A percentile compares a stretch with the other conserved stretches of the same genome.
phyloP scores from a whole-genome alignment of 768 basidiomycete genomes.

The Boletus speciosus region DNA sequence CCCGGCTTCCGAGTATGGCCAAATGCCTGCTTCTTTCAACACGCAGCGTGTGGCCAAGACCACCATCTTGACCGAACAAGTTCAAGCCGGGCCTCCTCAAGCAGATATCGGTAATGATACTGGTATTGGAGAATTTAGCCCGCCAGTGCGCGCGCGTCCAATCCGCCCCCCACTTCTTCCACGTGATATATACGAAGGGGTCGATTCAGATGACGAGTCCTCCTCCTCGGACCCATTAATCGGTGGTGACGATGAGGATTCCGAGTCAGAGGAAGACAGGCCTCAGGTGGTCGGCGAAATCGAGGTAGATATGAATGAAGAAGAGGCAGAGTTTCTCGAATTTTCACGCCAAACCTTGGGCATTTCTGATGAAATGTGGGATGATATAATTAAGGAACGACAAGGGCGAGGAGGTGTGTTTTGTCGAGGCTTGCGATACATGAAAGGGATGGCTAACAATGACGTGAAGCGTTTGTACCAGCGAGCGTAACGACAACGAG shows the following conservation, averaged over 20 bases:
- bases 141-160: slow-evolving; percentile 35
- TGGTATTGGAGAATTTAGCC: background rate
- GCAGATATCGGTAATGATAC: slow-evolving; percentile 6
- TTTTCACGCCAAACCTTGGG: slow-evolving; percentile 92
- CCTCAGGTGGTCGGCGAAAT: slow-evolving; percentile 81
- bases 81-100: slow-evolving; percentile 23
- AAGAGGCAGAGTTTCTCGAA: slow-evolving; percentile 92
- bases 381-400: slow-evolving; percentile 78
- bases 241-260: slow-evolving; percentile 43
- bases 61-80: slow-evolving; percentile 41
- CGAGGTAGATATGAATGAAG: slow-evolving; percentile 89
- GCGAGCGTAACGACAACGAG: slow-evolving; percentile 14
- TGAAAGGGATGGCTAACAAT: slow-evolving; percentile 6
- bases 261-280: slow-evolving; percentile 73
- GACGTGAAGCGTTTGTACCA: slow-evolving; percentile 58
- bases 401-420: slow-evolving; percentile 75
- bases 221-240: slow-evolving; percentile 53
- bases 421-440: background rate
- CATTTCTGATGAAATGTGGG: slow-evolving; percentile 86
- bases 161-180: slow-evolving; percentile 78
- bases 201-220: slow-evolving; percentile 87
- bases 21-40: slow-evolving; percentile 73
- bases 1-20: slow-evolving; percentile 82
- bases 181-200: slow-evolving; percentile 87
- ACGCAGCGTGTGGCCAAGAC: slow-evolving; percentile 62